A percentile compares a stretch with the other conserved stretches of the same genome.
Conservation (phyloP, 192 early-diverging fungal genomes). For the Entomortierella chlamydospora region DNA sequence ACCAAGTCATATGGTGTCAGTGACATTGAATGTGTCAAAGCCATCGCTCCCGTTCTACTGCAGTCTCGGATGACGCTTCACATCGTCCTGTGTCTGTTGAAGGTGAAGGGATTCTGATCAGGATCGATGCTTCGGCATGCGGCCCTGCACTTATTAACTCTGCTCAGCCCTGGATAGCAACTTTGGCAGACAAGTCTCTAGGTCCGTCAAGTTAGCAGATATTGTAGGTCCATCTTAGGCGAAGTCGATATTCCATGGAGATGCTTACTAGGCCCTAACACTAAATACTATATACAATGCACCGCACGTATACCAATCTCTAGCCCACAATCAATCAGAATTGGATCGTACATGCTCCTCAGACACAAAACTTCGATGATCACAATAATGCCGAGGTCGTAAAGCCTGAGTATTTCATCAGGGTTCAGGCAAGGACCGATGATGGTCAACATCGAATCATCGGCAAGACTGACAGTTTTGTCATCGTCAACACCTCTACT, state of each 20-base stretch:
- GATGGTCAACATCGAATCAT: background rate
- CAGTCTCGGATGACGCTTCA: background rate
- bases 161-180: background rate
- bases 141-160: background rate
- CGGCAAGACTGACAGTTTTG: background rate
- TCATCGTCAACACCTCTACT: background rate
- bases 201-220: background rate
- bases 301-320: too few species aligned
- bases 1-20: background rate
- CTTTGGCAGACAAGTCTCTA: slow-evolving; percentile 1
- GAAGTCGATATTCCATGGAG: background rate
- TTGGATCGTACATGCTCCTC: background rate
- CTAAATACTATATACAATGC: background rate
- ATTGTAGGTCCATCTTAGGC: background rate
- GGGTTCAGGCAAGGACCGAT: background rate
- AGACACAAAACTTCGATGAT: background rate
- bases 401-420: background rate
- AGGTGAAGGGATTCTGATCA: background rate
- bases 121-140: slow-evolving; percentile 14
- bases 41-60: background rate
- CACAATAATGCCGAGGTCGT: background rate
- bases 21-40: slow-evolving; percentile 8
- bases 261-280: background rate
- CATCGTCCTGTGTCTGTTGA: background rate
- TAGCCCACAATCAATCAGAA: too few species aligned